phyloP scores from a whole-genome alignment of 257 asterid genomes.

The Nicotiana sylvestris region DNA sequence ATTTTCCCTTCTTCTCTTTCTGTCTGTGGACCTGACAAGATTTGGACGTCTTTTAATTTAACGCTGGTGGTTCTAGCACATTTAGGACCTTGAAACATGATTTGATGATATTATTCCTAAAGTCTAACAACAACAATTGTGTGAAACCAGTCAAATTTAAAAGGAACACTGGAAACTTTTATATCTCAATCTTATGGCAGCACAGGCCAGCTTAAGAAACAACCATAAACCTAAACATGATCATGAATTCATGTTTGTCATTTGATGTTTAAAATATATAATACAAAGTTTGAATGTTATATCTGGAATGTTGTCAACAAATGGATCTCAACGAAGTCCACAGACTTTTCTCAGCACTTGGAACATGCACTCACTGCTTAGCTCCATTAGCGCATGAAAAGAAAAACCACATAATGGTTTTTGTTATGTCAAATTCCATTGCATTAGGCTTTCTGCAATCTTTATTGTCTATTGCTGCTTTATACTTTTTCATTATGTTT shows the following conservation, averaged over 20 bases:
- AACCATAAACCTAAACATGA: background rate
- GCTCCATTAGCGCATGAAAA: background rate
- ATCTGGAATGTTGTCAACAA: background rate
- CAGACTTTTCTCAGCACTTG: background rate
- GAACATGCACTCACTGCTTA: background rate
- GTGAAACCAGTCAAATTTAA: background rate
- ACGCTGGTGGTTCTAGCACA: background rate
- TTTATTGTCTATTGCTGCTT: background rate
- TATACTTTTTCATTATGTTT: background rate
- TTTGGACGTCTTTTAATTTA: background rate
- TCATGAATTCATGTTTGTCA: background rate
- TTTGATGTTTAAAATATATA: background rate
- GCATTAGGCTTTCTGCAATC: background rate
- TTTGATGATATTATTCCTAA: background rate
- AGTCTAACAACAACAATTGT: background rate
- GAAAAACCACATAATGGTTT: slow-evolving; percentile 7
- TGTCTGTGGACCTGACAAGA: background rate
- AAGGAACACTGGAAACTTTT: background rate
- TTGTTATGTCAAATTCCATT: background rate
- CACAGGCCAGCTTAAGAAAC: background rate
- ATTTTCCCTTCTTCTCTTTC: background rate
- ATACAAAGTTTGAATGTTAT: background rate
- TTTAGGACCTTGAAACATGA: background rate
- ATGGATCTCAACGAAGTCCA: background rate
- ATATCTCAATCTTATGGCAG: background rate